phyloP scores from a whole-genome alignment of 1,284 basidiomycete species.

The Tausonia pullulans region DNA sequence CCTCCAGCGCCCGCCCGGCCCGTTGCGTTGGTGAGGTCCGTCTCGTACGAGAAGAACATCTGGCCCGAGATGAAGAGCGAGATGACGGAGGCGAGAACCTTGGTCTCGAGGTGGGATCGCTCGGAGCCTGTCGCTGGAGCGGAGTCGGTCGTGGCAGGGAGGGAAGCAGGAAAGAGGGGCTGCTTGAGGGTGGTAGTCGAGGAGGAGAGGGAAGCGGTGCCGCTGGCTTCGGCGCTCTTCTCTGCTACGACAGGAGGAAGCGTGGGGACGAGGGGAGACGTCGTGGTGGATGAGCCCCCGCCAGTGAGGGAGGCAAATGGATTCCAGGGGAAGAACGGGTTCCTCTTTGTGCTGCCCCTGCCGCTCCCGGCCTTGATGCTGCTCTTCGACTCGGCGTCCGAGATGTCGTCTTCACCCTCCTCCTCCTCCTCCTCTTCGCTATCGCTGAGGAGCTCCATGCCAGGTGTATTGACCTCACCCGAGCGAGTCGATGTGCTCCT shows the following conservation, averaged over 20 bases:
- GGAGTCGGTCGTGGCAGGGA: neutral
- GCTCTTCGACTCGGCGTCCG: conserved; percentile 13
- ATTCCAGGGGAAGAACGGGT: conserved; percentile 13
- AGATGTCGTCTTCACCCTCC: conserved; percentile 6
- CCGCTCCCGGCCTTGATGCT: neutral
- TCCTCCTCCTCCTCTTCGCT: conserved; percentile 16
- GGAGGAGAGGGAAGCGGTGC: neutral
- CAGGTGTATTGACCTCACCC: conserved; percentile 14
- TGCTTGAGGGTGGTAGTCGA: neutral
- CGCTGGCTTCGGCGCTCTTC: neutral
- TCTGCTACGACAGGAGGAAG: neutral
- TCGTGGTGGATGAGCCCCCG: neutral
- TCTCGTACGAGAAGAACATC: conserved; percentile 39
- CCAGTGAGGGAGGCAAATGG: conserved; percentile 22
- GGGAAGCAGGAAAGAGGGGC: neutral
- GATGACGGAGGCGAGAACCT: conserved; percentile 33
- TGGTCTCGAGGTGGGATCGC: conserved; percentile 26
- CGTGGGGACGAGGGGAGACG: neutral
- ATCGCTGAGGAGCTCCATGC: conserved; percentile 10
- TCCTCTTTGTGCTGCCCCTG: neutral
- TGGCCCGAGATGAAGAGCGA: conserved; percentile 31
- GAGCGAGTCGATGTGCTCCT: neutral
- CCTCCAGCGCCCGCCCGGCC: conserved; percentile 11
- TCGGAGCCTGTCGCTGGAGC: neutral
- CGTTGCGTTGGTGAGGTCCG: conserved; percentile 39